Evolutionary conservation across 179 eudicot genomes (phyloP).

Genomic region (Carnegiea gigantea): DNA sequence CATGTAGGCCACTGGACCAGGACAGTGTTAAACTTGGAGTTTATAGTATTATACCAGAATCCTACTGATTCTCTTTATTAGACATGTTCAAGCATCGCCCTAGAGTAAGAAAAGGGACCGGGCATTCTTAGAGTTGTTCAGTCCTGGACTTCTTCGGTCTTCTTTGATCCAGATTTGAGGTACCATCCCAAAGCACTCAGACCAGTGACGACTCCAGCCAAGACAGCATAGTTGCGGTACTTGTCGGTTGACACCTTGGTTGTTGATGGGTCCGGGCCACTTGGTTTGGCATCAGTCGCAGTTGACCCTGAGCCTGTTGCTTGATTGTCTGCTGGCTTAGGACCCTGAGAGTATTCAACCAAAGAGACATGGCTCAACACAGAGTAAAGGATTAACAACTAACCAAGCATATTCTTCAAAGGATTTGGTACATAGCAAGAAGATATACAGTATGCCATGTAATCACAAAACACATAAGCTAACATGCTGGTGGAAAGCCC

Average conservation of each 20-base stretch:
- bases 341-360: conserved; percentile 43
- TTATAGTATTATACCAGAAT: conserved; percentile 18
- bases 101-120: conserved; percentile 5
- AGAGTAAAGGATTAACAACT: background rate
- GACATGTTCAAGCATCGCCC: conserved; percentile 21
- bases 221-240: conserved; percentile 71
- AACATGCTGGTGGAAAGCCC: background rate
- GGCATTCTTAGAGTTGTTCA: conserved; percentile 25
- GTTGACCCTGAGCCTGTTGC: conserved; percentile 42
- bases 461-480: background rate
- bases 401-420: background rate
- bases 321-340: conserved; percentile 48
- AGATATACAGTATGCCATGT: background rate
- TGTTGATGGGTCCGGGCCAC: conserved; percentile 44
- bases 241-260: conserved; percentile 69
- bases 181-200: conserved; percentile 75
- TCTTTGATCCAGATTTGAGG: conserved; percentile 45
- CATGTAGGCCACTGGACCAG: conserved; percentile 15
- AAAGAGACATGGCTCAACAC: background rate
- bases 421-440: background rate
- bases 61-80: conserved; percentile 29
- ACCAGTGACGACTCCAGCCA: conserved; percentile 62
- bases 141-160: conserved; percentile 76
- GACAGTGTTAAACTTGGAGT: background rate
- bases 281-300: conserved; percentile 53